Evolutionary conservation across 768 basidiomycete genomes (phyloP).

Genomic region (Phanerochaete sordida): DNA sequence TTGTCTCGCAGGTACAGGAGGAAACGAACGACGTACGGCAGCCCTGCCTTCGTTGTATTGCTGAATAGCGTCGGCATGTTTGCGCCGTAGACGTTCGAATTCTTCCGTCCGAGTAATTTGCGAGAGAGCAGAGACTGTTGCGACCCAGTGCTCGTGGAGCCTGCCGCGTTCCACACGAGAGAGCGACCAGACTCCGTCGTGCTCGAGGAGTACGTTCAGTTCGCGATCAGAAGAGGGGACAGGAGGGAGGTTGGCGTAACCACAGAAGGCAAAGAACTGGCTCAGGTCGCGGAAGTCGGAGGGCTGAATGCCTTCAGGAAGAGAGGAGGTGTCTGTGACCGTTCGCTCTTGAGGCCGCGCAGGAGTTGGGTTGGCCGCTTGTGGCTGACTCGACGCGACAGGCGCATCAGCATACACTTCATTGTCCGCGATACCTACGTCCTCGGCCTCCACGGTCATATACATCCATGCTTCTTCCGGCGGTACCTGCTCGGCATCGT

Average conservation of each 20-base stretch:
- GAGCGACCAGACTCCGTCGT: conserved; percentile 8
- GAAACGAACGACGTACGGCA: conserved; percentile 18
- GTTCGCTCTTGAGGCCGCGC: too few species aligned
- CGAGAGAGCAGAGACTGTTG: conserved; percentile 12
- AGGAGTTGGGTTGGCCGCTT: too few species aligned
- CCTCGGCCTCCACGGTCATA: too few species aligned
- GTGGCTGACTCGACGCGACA: too few species aligned
- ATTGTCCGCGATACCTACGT: background rate
- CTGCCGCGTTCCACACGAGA: conserved; percentile 9
- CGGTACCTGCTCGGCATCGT: conserved; percentile 32
- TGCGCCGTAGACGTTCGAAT: conserved; percentile 15
- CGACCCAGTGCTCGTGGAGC: conserved; percentile 15
- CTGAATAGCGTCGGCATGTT: conserved; percentile 17
- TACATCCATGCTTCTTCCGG: conserved; percentile 30
- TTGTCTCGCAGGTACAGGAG: background rate
- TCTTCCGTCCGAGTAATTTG: conserved; percentile 9
- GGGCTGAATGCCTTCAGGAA: conserved; percentile 6
- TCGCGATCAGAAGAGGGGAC: conserved; percentile 1
- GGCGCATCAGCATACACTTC: too few species aligned
- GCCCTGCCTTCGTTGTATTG: conserved; percentile 22
- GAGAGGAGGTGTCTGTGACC: background rate
- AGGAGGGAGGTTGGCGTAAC: background rate
- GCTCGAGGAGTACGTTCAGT: conserved; percentile 1
- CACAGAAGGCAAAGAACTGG: conserved; percentile 11
- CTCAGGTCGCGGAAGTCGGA: background rate